phyloP scores from a whole-genome alignment of 2,329 filamentous ascomycete species.

The Fusarium temperatum region DNA sequence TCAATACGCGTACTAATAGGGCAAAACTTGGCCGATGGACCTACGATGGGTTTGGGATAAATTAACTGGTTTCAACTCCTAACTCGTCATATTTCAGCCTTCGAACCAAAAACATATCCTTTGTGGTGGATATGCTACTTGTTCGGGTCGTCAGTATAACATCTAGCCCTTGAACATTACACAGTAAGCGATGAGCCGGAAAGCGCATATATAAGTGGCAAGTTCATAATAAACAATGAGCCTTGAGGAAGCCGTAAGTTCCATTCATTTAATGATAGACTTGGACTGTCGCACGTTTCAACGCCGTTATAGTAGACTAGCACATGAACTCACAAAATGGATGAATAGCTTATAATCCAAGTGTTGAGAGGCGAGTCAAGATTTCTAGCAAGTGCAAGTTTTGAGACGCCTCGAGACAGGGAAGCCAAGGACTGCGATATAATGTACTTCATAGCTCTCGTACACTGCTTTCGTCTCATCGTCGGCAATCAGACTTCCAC shows the following conservation, averaged over 20 bases:
- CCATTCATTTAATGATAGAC: conserved; percentile 71
- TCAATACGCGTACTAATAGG: not conserved
- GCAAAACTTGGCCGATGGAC: not conserved
- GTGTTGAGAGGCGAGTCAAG: conserved; percentile 71
- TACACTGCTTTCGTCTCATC: not conserved
- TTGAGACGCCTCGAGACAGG: conserved; percentile 64
- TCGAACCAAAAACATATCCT: conserved; percentile 54
- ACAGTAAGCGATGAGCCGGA: not conserved
- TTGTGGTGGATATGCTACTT: not conserved
- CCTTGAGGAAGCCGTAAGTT: not conserved
- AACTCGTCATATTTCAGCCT: not conserved
- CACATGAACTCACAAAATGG: conserved; percentile 58
- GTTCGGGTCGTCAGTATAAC: not conserved
- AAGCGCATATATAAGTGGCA: not conserved
- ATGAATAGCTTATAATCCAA: conserved; percentile 42
- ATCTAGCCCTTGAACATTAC: not conserved
- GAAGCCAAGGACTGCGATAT: conserved; percentile 58
- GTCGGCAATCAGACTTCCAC: not conserved
- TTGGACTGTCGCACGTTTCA: conserved; percentile 61
- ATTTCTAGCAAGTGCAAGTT: conserved; percentile 70
- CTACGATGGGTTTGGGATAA: not conserved
- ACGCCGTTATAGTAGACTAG: conserved; percentile 64
- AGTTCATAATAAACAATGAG: not conserved
- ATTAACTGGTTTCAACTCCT: not conserved
- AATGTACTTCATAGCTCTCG: conserved; percentile 49